phyloP scores from a whole-genome alignment of 257 asterid species.

The Euphrasia confusa region DNA sequence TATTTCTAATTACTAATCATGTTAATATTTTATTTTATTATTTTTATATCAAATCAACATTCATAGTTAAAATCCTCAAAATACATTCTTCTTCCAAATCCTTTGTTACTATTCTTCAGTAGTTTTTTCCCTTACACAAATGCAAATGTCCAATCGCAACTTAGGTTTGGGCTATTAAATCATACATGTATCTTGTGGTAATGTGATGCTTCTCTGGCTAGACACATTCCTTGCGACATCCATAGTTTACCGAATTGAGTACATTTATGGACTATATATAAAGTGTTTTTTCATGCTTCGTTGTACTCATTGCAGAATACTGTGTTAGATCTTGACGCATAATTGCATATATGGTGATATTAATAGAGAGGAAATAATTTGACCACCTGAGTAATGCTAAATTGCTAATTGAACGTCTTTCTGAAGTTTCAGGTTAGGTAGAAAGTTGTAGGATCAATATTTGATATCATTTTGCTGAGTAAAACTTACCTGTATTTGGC shows the following conservation, averaged over 20 bases:
- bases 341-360: too few relatives aligned
- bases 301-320: neutral
- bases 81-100: neutral
- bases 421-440: too few relatives aligned
- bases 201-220: slow-evolving; percentile 8
- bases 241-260: slow-evolving; percentile 1
- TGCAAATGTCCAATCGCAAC: neutral
- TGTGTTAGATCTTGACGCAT: neutral
- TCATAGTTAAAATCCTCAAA: neutral
- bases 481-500: neutral
- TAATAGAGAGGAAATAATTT: too few relatives aligned
- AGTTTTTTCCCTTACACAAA: neutral
- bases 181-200: neutral
- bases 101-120: neutral
- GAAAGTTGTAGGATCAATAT: neutral
- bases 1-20: neutral
- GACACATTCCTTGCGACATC: slow-evolving; percentile 5
- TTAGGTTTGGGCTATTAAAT: neutral
- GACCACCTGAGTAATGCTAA: too few relatives aligned
- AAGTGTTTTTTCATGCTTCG: neutral
- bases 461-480: slow-evolving; percentile 8
- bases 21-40: neutral
- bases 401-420: too few relatives aligned
- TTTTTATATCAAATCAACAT: slow-evolving; percentile 1
- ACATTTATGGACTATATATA: slow-evolving; percentile 1